Conservation (phyloP, 805 yeast species). For the Kuraishia capsulata region DNA sequence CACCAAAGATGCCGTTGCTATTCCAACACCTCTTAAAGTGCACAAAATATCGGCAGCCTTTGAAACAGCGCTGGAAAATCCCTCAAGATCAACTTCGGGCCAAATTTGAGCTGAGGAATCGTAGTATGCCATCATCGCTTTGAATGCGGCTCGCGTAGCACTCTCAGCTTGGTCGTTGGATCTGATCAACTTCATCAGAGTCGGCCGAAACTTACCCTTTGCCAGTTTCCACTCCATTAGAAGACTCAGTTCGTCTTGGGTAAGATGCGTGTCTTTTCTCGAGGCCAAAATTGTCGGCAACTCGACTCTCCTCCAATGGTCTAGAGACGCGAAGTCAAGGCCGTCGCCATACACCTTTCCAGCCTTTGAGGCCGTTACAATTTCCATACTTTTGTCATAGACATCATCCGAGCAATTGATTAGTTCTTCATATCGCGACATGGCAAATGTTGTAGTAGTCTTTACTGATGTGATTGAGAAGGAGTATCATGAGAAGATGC, state of each 20-base stretch:
- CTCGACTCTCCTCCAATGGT: conserved; percentile 24
- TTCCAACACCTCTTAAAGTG: conserved; percentile 37
- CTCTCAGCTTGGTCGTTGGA: conserved; percentile 21
- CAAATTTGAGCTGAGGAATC: too few species aligned
- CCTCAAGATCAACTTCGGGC: conserved; percentile 1
- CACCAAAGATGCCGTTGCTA: conserved; percentile 39
- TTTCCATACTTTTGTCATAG: background rate
- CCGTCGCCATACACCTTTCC: conserved; percentile 8
- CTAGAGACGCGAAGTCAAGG: conserved; percentile 24
- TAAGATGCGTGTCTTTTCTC: conserved; percentile 17
- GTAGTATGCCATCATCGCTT: conserved; percentile 5
- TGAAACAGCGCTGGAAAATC: conserved; percentile 15
- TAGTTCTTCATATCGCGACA: too few species aligned
- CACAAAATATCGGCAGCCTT: conserved; percentile 22
- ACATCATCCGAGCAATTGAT: background rate
- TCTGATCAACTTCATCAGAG: conserved; percentile 29
- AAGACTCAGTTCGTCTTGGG: conserved; percentile 28
- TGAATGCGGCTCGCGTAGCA: conserved; percentile 22
- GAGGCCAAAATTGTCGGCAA: conserved; percentile 20
- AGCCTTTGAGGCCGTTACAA: conserved; percentile 1
- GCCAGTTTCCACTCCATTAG: conserved; percentile 42
- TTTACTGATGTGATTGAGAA: too few species aligned
- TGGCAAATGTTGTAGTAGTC: too few species aligned
- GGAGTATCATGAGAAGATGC: too few species aligned
- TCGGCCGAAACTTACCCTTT: conserved; percentile 35